Evolutionary conservation across 148 eudicot genomes (phyloP), one percentile per base, ranked within the genome.

Genomic region (Beta vulgaris): DNA sequence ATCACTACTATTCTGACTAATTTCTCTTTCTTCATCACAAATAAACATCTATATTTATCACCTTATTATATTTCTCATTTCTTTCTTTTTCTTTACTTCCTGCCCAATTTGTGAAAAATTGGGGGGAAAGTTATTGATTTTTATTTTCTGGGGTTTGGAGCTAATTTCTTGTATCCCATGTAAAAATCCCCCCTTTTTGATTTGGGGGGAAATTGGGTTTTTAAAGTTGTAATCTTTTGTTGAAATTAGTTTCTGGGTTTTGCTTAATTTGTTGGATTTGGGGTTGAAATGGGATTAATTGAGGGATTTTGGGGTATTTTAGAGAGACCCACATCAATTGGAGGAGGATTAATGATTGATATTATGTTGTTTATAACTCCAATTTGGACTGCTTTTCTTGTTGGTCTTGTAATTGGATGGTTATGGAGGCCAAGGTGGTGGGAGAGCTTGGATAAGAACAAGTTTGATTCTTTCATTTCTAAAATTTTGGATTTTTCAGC

Each of bases 341-440:
- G 73, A 35, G 88, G 91, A 58, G 83, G 78, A 13, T 54, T 88
- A 21, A 25, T 87, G 2, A 32, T 86, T 2, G 98, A 86, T 46
- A 76, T 85, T 64, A 69, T 87, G 70, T 51, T 90, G 80, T 76
- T 83, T 68, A 31, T 87, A 36, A 76, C 85, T 68, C 92, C 91
- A 78, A 84, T 92, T 77, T 92, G 94, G 92, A 70, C 86, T 72
- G 98, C 97, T 7, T 91, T 92, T 82, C 69, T 96, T 65, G 19
- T 87, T 78, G 99, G 98, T 29, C 61, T 96, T 74, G 23, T 92
- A 36, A 78, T 91, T 65, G 99, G 99, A 26, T 91, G 97, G 99
- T 77, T 70, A 61, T 96, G 99, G 99, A 87, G 84, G 67, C 99
- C 99, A 36, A 88, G 78, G n/a, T 92, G 99, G 98, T 92, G 98